A percentile compares a stretch with the other conserved stretches of the same genome.
These are phyloP conservation scores for Komagataella ulmi DNA, from an alignment of 805 yeast species.

Conservation along the genomic window DNA sequence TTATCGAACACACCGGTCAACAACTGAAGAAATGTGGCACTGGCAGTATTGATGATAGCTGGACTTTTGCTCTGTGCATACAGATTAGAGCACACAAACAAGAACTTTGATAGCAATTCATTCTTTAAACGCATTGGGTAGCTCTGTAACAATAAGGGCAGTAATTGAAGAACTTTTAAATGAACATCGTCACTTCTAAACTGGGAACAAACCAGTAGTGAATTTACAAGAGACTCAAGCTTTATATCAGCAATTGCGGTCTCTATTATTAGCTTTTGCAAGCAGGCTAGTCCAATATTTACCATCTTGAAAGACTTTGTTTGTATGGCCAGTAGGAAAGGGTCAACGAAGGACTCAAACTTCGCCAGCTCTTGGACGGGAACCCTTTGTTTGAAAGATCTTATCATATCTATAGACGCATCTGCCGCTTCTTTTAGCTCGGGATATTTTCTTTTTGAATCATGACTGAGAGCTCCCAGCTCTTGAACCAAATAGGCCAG, in stretches of 20 bases:
- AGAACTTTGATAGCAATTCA: constrained; percentile 37
- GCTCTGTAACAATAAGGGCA: constrained; percentile 61
- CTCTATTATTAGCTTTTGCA: background rate
- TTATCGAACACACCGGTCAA: constrained; percentile 68
- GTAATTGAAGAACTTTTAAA: constrained; percentile 68
- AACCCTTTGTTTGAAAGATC: constrained; percentile 5
- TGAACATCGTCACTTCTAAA: constrained; percentile 48
- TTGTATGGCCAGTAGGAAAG: background rate
- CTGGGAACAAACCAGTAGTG: background rate
- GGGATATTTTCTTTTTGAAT: constrained; percentile 55
- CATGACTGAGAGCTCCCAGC: constrained; percentile 44
- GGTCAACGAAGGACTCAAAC: background rate
- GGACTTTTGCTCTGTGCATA: constrained; percentile 57
- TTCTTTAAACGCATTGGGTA: constrained; percentile 47
- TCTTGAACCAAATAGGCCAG: constrained; percentile 20
- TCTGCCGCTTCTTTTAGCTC: constrained; percentile 52
- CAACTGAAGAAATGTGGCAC: constrained; percentile 85
- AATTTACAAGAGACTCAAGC: background rate
- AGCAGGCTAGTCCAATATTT: background rate
- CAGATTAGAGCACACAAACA: constrained; percentile 59
- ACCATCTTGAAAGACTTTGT: background rate
- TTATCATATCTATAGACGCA: constrained; percentile 31
- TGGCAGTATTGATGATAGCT: constrained; percentile 79
- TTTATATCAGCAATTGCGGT: background rate
- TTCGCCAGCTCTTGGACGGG: background rate